Conservation (phyloP, 768 basidiomycete genomes). For the Mycena chlorophos region DNA sequence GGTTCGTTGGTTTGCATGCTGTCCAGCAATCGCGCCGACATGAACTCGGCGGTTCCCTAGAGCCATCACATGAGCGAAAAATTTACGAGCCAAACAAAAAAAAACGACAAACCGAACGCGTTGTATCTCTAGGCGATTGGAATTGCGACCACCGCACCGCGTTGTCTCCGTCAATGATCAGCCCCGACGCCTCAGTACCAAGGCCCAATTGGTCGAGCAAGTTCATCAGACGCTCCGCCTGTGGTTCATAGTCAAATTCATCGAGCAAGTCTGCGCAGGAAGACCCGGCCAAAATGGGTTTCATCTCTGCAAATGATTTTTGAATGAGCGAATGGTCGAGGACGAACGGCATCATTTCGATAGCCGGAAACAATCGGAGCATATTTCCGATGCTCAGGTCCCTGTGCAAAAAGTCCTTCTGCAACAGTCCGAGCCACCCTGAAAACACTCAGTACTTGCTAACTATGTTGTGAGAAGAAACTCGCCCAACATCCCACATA, state of each 20-base stretch:
- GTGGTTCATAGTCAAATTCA: neutral
- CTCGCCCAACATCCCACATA: neutral
- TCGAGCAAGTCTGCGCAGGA: neutral
- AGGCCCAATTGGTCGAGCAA: neutral
- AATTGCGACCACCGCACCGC: neutral
- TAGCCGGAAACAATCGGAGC: neutral
- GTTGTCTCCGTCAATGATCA: neutral
- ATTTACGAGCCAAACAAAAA: neutral
- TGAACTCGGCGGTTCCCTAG: neutral
- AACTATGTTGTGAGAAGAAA: neutral
- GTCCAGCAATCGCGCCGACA: neutral
- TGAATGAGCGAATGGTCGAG: too few species aligned
- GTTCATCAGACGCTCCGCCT: neutral
- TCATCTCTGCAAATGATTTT: too few species aligned
- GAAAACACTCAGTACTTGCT: neutral
- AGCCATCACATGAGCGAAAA: neutral
- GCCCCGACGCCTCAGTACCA: neutral
- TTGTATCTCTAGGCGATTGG: neutral
- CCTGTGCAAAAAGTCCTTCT: neutral
- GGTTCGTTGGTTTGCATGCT: neutral
- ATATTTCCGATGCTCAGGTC: neutral
- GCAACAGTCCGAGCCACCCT: neutral
- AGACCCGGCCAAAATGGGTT: neutral
- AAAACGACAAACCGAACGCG: neutral
- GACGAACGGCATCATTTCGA: neutral